phyloP scores from a whole-genome alignment of 441 rosid genomes.

The Lepidium campestre region DNA sequence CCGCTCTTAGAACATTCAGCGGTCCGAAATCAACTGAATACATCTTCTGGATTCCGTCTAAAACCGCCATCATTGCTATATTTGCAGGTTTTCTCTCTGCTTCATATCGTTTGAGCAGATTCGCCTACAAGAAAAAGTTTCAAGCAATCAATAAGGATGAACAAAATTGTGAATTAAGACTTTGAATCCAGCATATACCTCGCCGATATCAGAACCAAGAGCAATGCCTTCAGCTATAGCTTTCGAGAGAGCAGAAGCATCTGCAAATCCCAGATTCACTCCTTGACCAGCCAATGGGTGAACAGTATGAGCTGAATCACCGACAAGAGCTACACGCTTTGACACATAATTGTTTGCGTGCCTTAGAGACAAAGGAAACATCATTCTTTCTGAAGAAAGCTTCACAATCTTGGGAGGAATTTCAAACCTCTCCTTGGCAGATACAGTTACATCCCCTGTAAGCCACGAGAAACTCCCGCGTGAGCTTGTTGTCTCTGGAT shows the following conservation, averaged over 20 bases:
- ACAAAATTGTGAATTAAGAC: too few relatives aligned
- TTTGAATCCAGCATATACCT: conserved; percentile 40
- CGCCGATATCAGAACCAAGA: conserved; percentile 79
- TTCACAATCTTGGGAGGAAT: conserved; percentile 74
- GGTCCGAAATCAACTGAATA: conserved; percentile 84
- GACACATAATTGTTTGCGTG: conserved; percentile 72
- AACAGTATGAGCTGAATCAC: conserved; percentile 94
- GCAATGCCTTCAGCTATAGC: conserved; percentile 75
- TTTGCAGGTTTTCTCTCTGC: conserved; percentile 84
- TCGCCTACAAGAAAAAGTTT: conserved; percentile 34
- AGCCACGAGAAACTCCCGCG: conserved; percentile 55
- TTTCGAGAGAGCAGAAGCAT: conserved; percentile 72
- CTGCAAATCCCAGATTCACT: conserved; percentile 91
- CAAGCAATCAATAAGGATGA: neutral
- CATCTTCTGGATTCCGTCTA: conserved; percentile 89
- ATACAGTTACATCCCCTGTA: conserved; percentile 33
- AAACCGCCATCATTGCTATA: conserved; percentile 77
- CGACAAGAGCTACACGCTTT: conserved; percentile 65
- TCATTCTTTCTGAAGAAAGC: conserved; percentile 79
- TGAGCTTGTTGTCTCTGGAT: conserved; percentile 50
- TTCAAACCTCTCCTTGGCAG: conserved; percentile 59
- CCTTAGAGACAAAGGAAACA: conserved; percentile 78
- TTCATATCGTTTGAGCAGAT: conserved; percentile 63
- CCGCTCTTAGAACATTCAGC: conserved; percentile 70
- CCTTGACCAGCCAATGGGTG: conserved; percentile 99